A percentile compares a stretch with the other conserved stretches of the same genome.
Conservation (phyloP, 169 alveolate species). For the Eimeria sp. region DNA sequence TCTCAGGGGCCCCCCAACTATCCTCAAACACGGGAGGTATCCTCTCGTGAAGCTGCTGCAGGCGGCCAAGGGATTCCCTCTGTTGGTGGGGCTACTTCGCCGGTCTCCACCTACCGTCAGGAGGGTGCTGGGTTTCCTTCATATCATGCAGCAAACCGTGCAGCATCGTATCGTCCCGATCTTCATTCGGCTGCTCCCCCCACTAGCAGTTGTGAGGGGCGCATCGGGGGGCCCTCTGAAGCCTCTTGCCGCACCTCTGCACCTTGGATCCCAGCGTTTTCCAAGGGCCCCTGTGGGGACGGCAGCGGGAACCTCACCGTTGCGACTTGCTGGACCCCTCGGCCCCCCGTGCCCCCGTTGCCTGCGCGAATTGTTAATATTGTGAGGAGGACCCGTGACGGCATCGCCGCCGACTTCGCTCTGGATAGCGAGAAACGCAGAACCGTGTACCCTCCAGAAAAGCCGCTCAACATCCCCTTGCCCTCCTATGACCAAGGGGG, state of each 20-base stretch:
- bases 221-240: neutral
- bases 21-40: neutral
- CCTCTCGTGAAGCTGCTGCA: neutral
- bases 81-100: too few relatives aligned
- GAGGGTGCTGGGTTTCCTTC: neutral
- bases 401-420: constrained; percentile 18
- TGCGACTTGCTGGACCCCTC: neutral
- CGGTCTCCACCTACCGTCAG: neutral
- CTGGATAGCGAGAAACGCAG: constrained; percentile 4
- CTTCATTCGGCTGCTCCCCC: neutral
- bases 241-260: neutral
- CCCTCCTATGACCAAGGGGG: neutral
- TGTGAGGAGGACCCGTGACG: constrained; percentile 6
- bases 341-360: neutral
- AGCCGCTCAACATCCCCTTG: constrained; percentile 52
- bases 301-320: neutral
- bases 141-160: neutral
- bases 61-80: neutral
- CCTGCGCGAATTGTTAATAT: constrained; percentile 54
- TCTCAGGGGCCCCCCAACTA: neutral
- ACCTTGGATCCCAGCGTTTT: neutral
- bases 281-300: neutral
- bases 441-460: constrained; percentile 56
- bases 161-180: neutral
- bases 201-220: neutral